Evolutionary conservation across 2,329 filamentous ascomycete species (phyloP), one percentile per base, ranked within the genome.

Genomic region (Phyllosticta citrichinensis): DNA sequence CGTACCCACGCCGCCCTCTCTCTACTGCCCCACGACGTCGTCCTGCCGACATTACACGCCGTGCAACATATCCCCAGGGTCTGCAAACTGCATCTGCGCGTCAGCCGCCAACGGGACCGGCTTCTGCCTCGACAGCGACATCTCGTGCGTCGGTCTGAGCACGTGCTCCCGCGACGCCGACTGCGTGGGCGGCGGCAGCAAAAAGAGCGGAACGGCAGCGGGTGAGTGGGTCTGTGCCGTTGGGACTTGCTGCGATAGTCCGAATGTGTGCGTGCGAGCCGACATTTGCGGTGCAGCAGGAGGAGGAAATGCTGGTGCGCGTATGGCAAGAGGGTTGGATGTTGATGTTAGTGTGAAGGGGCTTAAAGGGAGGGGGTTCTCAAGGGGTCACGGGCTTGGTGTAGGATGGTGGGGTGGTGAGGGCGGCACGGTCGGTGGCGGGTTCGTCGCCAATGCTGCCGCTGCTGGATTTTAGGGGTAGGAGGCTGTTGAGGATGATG

Each of bases 101-200:
- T 30, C 20, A 63, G 58, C 6, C 68, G 68, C 5, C 14, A 64
- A 64, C 52, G 58, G 58, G 11, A 52, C 50, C 2, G 71, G 71
- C 2, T 60, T 73, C 33, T 74, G 71, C 62, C 71, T 71, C 57
- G 65, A 73, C 54, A 58, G 62, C 20, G 20, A 55, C 35, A 56
- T 60, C 19, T 25, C 65, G n/a, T 66, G 65, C 58, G 30, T 27
- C 8, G 27, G 61, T 11, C 57, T 66, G 27, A 14, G 19, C 5
- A 57, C 24, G 10, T 69, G 68, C 56, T 53, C 30, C 3, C 55
- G 8, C 3, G 65, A 61, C 14, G 52, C 14, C 1, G 65, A 67
- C 40, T 68, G 66, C 53, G 33, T 17, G 11, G 33, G 33, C 33
- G 33, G 33, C 33, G 55, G 30, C 35, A 22, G 14, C 27, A 12